A percentile compares a stretch with the other conserved stretches of the same genome.
phyloP scores from a whole-genome alignment of 2,329 filamentous ascomycete genomes.

The Diplodia corticola region DNA sequence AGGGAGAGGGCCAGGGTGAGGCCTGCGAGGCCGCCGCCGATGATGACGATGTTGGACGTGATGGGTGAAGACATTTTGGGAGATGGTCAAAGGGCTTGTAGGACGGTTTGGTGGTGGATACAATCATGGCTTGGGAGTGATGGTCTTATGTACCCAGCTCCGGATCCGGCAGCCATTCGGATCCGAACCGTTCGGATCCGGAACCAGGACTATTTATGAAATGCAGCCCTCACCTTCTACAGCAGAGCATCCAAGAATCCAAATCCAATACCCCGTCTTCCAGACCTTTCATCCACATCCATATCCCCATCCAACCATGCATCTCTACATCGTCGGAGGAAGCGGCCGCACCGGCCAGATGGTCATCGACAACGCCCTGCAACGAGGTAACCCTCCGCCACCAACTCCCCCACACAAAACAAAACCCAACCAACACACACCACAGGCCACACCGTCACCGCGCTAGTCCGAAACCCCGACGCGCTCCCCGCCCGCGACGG shows the following conservation, averaged over 20 bases:
- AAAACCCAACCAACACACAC: neutral
- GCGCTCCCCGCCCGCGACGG: constrained; percentile 33
- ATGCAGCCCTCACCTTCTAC: neutral
- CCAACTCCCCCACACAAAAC: neutral
- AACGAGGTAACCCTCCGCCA: constrained; percentile 24
- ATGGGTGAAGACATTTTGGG: neutral
- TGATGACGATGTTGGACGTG: constrained; percentile 43
- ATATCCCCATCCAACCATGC: constrained; percentile 39
- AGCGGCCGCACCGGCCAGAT: constrained; percentile 51
- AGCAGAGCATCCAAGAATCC: neutral
- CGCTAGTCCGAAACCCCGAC: constrained; percentile 46
- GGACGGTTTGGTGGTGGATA: neutral
- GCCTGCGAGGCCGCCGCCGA: constrained; percentile 51
- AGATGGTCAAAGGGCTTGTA: neutral
- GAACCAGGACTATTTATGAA: neutral
- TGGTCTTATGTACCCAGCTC: neutral
- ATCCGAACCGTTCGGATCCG: constrained; percentile 2
- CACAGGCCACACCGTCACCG: constrained; percentile 46
- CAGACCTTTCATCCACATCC: neutral
- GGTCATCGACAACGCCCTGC: constrained; percentile 44
- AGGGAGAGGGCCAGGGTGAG: constrained; percentile 58
- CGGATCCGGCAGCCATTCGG: constrained; percentile 2
- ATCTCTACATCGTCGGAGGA: constrained; percentile 51
- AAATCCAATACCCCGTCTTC: neutral
- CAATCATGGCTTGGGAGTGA: neutral